Base-by-base conservation (phyloP, 345 rosid species). In the Linum tenue region DNA sequence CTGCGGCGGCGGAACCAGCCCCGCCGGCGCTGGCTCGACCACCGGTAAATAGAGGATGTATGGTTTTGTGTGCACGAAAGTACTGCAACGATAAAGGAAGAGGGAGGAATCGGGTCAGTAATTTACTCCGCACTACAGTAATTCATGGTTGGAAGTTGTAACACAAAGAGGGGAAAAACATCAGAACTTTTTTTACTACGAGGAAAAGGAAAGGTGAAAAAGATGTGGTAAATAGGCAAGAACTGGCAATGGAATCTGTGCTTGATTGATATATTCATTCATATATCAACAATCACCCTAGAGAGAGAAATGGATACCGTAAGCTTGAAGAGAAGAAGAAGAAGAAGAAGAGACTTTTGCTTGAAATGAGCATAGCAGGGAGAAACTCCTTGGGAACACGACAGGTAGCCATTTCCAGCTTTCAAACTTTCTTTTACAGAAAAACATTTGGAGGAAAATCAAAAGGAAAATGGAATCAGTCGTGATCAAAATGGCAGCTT, bases 51-150 rank as follows among this genome's bases (percentile, higher is more conserved):
- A 90, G 78, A 10, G 99, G 94, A 65, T 86, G 86, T n/a, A 88
- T 82, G 67, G 88, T 77, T 78, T 85, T 88, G 79, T 90, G 90
- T 69, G 95, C 68, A 39, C 90, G 96, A 51, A 94, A 88, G 67
- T 57, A 57, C 60, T 16, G 60, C 6, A 57, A 57, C 8, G 7
- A 16, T 6, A 57, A 22, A 15, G 22, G 10, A 15, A 57, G 22
- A 48, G 53, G 9, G 14, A 48, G 53, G 53, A 48, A 48, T 43
- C 53, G 11, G 53, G 15, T 3, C 1, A 48, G 50, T 43, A 11
- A 43, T 43, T 10, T 12, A 9, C 16, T 57, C 5, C 8, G 35
- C 6, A 12, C 37, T 8, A 17, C n/a, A 57, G 36, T 57, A 9
- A 17, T 12, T 8, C 8, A 3, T n/a, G 60, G 12, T 57, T 57